phyloP scores from a whole-genome alignment of 192 early-diverging fungal genomes.

The Lobosporangium transversale region DNA sequence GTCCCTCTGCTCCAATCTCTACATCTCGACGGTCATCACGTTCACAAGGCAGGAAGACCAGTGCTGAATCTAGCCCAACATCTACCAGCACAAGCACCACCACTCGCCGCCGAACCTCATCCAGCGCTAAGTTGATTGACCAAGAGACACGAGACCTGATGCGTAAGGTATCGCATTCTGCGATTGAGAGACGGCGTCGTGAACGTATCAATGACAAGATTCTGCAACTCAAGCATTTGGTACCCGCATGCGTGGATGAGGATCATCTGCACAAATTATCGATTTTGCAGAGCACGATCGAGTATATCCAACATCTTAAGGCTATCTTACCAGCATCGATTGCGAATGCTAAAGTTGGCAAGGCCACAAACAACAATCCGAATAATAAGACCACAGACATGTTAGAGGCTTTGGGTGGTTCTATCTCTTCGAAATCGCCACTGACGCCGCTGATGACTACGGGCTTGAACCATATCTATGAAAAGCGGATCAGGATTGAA shows the following conservation, averaged over 20 bases:
- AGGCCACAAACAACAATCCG: slow-evolving; percentile 45
- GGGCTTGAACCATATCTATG: slow-evolving; percentile 25
- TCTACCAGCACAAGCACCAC: neutral
- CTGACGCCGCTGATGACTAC: slow-evolving; percentile 48
- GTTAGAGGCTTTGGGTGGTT: slow-evolving; percentile 39
- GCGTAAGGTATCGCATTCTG: slow-evolving; percentile 85
- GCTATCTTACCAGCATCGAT: slow-evolving; percentile 20
- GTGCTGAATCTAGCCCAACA: neutral
- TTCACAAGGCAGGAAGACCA: slow-evolving; percentile 16
- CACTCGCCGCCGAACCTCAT: slow-evolving; percentile 20
- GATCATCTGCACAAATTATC: slow-evolving; percentile 77
- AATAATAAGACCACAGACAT: slow-evolving; percentile 53
- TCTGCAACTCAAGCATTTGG: slow-evolving; percentile 74
- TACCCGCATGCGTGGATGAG: slow-evolving; percentile 73
- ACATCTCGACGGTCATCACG: slow-evolving; percentile 4
- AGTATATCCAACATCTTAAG: slow-evolving; percentile 72
- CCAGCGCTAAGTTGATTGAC: slow-evolving; percentile 47
- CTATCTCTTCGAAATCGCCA: slow-evolving; percentile 20
- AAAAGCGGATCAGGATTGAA: slow-evolving; percentile 14
- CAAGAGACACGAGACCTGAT: slow-evolving; percentile 69
- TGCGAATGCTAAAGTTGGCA: slow-evolving; percentile 27
- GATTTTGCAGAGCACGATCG: slow-evolving; percentile 76
- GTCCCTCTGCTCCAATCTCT: neutral
- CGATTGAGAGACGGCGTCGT: slow-evolving; percentile 84
- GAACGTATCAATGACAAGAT: slow-evolving; percentile 89